These are phyloP conservation scores for Musa schizocarpa DNA, from an alignment of 176 grass and related monocot genomes.

Conservation along the genomic window DNA sequence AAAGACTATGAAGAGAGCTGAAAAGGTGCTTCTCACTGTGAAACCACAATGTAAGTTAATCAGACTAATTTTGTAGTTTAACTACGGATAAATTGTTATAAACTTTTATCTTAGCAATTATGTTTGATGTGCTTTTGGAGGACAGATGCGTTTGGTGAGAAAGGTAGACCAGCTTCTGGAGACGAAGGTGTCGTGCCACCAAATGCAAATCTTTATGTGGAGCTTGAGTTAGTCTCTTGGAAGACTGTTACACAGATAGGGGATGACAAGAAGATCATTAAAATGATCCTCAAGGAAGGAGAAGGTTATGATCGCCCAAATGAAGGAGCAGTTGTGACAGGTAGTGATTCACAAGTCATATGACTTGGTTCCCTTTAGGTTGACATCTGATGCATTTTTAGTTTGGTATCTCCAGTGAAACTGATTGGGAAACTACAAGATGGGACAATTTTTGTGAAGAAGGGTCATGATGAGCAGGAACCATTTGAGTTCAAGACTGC, in stretches of 20 bases:
- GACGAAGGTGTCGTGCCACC: conserved; percentile 53
- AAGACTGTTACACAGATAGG: conserved; percentile 94
- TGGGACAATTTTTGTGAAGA: conserved; percentile 72
- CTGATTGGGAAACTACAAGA: conserved; percentile 72
- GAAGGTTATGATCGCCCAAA: conserved; percentile 79
- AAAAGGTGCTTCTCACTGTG: conserved; percentile 74
- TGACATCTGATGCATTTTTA: background rate
- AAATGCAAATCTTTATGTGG: conserved; percentile 49
- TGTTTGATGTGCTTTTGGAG: background rate
- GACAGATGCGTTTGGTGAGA: conserved; percentile 85
- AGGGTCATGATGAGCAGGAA: conserved; percentile 67
- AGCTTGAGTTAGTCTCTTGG: conserved; percentile 87
- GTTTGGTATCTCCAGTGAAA: conserved; percentile 57
- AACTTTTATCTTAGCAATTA: background rate
- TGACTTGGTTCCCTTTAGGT: background rate
- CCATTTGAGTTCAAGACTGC: conserved; percentile 85
- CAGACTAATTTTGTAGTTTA: background rate
- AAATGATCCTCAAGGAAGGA: conserved; percentile 84
- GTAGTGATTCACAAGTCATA: conserved; percentile 17
- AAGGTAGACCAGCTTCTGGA: conserved; percentile 51
- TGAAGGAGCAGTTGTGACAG: conserved; percentile 71
- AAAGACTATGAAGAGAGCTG: conserved; percentile 89
- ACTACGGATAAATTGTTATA: background rate
- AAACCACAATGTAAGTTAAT: conserved; percentile 79
- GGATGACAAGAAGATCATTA: conserved; percentile 93